Base-by-base conservation (phyloP, 352 stramenopile genomes). In the Globisporangium spiculum region DNA sequence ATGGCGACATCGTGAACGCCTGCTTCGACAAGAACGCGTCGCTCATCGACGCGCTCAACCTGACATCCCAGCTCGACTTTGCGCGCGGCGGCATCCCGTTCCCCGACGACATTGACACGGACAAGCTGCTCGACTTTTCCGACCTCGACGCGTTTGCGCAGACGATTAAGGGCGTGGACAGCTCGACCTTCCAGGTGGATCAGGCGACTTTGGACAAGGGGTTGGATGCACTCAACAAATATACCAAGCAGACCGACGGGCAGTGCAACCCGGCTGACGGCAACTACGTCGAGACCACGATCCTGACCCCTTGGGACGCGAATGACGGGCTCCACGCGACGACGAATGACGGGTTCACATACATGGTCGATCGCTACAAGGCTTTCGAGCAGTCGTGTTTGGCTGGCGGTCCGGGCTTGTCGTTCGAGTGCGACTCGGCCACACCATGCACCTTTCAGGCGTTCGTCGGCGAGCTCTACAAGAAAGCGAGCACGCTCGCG, bases 1-100 rank as follows among this genome's bases (percentile, higher is more conserved):
- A 48, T 14, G 41, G 41, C 41, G 41, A 87, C 48, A 71, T 68
- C 1, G 65, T 86, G 30, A 83, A 92, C 68, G 78, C 84, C 1
- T 92, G 84, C 50, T 92, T 92, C 62, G 53, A 75, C 64, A 50
- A 74, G 14, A 86, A 90, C 62, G 67, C 78, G 53, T 89, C 80
- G 36, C 75, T 92, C 24, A 67, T 92, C 26, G 79, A 88, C 9
- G 82, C 74, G 32, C 77, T 92, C 62, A 82, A 90, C 54, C 65
- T 92, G 32, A 77, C 73, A 9, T 69, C 65, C 26, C 80, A 79
- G 14, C 78, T 92, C 53, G 65, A 76, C 14, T 92, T 92, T 68
- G 46, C 46, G n/a, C 46, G 46, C 46, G 80, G 82, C 65, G 80
- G 76, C 7, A 81, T 92, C 41, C 32, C 79, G 0, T 90, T 92